A percentile compares a stretch with the other conserved stretches of the same genome.
These are phyloP conservation scores for Medicago truncatula DNA, from an alignment of 306 rosid genomes.

Conservation along the genomic window DNA sequence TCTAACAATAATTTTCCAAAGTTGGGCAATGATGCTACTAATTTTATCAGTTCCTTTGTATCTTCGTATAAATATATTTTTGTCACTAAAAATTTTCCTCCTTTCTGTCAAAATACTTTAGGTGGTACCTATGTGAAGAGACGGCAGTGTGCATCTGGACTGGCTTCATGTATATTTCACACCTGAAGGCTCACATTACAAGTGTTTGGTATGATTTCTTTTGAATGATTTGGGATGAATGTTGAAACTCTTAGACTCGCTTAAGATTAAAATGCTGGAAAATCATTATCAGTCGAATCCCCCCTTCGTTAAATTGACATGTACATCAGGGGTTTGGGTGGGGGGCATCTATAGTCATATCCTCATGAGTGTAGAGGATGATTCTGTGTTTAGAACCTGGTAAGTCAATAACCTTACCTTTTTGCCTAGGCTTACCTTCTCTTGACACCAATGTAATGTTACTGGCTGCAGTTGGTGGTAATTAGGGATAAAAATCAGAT, in stretches of 20 bases:
- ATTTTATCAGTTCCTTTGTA: conserved; percentile 23
- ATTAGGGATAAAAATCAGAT: neutral
- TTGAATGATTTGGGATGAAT: conserved; percentile 36
- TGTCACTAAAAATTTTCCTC: conserved; percentile 26
- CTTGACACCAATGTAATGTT: conserved; percentile 10
- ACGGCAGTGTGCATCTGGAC: conserved; percentile 95
- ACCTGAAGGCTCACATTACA: conserved; percentile 70
- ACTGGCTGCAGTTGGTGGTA: conserved; percentile 16
- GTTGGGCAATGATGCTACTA: conserved; percentile 17
- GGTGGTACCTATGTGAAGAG: conserved; percentile 98
- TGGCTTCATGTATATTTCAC: conserved; percentile 71
- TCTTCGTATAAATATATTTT: conserved; percentile 7
- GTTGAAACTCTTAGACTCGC: conserved; percentile 26
- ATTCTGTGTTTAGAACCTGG: too few relatives aligned
- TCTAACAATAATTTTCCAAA: conserved; percentile 26
- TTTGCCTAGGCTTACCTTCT: neutral
- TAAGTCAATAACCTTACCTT: neutral
- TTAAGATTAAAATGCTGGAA: conserved; percentile 22
- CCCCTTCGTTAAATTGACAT: neutral
- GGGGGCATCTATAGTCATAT: neutral
- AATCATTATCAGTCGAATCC: conserved; percentile 29
- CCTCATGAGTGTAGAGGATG: conserved; percentile 3
- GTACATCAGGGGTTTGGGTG: neutral
- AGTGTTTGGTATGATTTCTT: conserved; percentile 74
- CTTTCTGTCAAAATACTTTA: conserved; percentile 46